Percentiles rank a stretch among this genome's conserved stretches.
Conservation (phyloP, 257 asterid genomes). For the Handroanthus guayacan region DNA sequence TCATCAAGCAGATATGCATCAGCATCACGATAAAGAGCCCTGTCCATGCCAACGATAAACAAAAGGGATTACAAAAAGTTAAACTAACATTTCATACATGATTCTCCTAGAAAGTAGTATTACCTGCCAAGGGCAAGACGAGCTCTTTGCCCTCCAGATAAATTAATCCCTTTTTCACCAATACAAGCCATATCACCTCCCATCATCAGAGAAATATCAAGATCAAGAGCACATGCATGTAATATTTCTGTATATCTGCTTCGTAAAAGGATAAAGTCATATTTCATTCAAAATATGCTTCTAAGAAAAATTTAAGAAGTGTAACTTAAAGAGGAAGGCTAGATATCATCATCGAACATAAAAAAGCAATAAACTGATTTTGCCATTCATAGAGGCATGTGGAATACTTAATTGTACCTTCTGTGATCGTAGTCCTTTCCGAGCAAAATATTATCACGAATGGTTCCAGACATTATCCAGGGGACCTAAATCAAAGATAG, state of each 20-base stretch:
- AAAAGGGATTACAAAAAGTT: conserved; percentile 29
- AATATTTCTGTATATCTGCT: conserved; percentile 78
- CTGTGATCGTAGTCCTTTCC: conserved; percentile 68
- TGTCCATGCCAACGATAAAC: conserved; percentile 43
- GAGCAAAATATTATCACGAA: conserved; percentile 89
- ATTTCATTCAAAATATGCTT: conserved; percentile 1
- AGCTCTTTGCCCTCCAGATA: conserved; percentile 94
- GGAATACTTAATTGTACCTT: conserved; percentile 52
- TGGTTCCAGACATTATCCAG: conserved; percentile 93
- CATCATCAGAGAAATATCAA: conserved; percentile 81
- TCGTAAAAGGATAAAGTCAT: conserved; percentile 18
- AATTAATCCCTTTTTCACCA: conserved; percentile 90
- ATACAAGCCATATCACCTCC: conserved; percentile 90
- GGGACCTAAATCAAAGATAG: conserved; percentile 65
- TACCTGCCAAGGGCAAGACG: conserved; percentile 97
- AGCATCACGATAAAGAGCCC: conserved; percentile 82
- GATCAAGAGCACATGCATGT: conserved; percentile 70
- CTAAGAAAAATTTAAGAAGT: background rate
- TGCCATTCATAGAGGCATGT: conserved; percentile 1
- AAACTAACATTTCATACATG: conserved; percentile 19
- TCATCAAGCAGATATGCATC: conserved; percentile 85
- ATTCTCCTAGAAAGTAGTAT: conserved; percentile 25
- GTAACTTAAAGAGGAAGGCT: background rate
- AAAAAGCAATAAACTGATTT: background rate
- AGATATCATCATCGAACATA: background rate